A percentile compares a stretch with the other conserved stretches of the same genome.
These are phyloP conservation scores for Arthrobotrys pseudoclavata DNA, from an alignment of 2,329 filamentous ascomycete genomes.

Conservation along the genomic window DNA sequence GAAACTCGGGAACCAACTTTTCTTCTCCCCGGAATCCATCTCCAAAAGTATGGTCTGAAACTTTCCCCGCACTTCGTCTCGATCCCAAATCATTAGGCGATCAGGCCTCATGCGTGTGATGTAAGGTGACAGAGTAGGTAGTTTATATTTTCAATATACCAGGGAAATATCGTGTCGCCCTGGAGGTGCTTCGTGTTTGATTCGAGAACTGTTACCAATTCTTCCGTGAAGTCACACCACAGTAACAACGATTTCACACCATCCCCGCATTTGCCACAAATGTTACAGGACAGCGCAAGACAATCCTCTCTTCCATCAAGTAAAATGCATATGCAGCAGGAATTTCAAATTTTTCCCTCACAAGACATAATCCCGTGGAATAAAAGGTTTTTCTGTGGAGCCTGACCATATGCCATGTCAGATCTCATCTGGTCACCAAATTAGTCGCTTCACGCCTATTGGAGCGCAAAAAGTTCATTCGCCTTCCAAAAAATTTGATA, in stretches of 20 bases:
- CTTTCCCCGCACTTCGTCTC: slow-evolving; percentile 22
- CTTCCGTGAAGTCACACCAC: slow-evolving; percentile 19
- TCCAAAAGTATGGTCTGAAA: neutral
- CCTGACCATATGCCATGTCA: neutral
- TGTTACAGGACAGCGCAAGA: neutral
- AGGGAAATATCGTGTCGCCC: neutral
- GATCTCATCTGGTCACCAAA: neutral
- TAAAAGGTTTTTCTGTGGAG: neutral
- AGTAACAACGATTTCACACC: slow-evolving; percentile 14
- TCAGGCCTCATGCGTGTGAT: slow-evolving; percentile 8
- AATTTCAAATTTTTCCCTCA: neutral
- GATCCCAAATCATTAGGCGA: neutral
- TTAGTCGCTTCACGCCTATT: neutral
- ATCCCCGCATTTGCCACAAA: slow-evolving; percentile 21
- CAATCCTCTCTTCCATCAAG: neutral
- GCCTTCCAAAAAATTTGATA: neutral
- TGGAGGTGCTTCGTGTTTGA: slow-evolving; percentile 13
- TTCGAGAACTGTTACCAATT: slow-evolving; percentile 10
- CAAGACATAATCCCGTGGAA: neutral
- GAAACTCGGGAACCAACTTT: neutral
- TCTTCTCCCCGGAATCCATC: slow-evolving; percentile 7
- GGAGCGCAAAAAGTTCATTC: neutral
- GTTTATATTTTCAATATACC: neutral
- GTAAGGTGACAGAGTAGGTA: slow-evolving; percentile 5
- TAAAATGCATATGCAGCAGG: neutral